These are phyloP conservation scores for Pugionium cornutum DNA, from an alignment of 345 rosid species.

Conservation along the genomic window DNA sequence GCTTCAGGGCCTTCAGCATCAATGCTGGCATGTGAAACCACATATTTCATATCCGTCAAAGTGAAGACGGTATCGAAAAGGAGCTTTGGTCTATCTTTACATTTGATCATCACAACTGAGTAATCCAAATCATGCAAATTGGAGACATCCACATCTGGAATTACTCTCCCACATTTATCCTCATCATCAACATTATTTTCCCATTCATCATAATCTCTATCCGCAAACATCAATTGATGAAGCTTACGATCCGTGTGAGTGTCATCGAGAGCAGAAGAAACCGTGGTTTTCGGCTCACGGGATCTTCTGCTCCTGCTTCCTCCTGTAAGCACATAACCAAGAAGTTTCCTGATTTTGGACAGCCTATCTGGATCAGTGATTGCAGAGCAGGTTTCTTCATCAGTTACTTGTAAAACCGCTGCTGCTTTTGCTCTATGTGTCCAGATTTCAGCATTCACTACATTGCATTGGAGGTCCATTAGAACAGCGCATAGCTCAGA, in stretches of 20 bases:
- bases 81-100: slow-evolving; percentile 92
- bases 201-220: slow-evolving; percentile 73
- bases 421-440: slow-evolving; percentile 90
- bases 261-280: slow-evolving; percentile 49
- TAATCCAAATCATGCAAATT: slow-evolving; percentile 79
- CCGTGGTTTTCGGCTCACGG: slow-evolving; percentile 62
- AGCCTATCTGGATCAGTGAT: slow-evolving; percentile 65
- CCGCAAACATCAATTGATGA: slow-evolving; percentile 96
- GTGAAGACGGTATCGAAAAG: slow-evolving; percentile 85
- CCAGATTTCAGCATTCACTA: slow-evolving; percentile 85
- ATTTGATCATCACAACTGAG: slow-evolving; percentile 69
- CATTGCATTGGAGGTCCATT: slow-evolving; percentile 71
- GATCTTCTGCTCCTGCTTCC: slow-evolving; percentile 52
- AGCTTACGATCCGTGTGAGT: slow-evolving; percentile 80
- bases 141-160: slow-evolving; percentile 70
- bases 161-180: slow-evolving; percentile 45
- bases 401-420: slow-evolving; percentile 81
- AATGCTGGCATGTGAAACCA: slow-evolving; percentile 82
- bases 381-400: slow-evolving; percentile 62
- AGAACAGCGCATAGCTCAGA: slow-evolving; percentile 90
- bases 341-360: slow-evolving; percentile 62
- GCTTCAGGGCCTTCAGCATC: slow-evolving; percentile 71
- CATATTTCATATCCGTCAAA: slow-evolving; percentile 92
- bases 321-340: slow-evolving; percentile 74
- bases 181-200: slow-evolving; percentile 44